A percentile compares a stretch with the other conserved stretches of the same genome.
Conservation (phyloP, 2,329 filamentous ascomycete genomes). For the Dendryphion nanum region DNA sequence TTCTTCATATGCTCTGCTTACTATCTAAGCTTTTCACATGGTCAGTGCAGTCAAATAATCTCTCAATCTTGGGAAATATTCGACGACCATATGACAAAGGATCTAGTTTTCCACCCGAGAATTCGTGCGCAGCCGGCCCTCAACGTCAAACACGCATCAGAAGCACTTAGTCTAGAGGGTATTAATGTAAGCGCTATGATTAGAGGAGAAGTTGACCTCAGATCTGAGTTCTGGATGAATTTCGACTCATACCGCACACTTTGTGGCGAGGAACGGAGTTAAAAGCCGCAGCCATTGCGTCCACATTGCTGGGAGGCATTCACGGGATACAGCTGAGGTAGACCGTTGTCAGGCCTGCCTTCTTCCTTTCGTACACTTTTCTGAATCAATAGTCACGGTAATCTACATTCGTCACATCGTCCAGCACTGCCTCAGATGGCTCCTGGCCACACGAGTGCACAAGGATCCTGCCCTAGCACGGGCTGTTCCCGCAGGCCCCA, state of each 20-base stretch:
- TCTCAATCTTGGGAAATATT: neutral
- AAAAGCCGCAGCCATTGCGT: neutral
- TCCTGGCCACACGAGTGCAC: too few relatives aligned
- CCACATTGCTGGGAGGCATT: neutral
- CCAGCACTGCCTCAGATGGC: too few relatives aligned
- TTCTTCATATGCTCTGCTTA: neutral
- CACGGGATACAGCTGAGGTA: neutral
- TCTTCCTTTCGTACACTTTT: neutral
- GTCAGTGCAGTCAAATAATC: neutral
- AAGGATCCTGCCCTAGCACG: too few relatives aligned
- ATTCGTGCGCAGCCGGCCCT: neutral
- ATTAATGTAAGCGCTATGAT: neutral
- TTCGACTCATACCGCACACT: neutral
- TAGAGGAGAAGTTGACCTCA: neutral
- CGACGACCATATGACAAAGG: neutral
- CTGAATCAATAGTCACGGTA: too few relatives aligned
- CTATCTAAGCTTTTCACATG: neutral
- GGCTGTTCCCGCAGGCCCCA: too few relatives aligned
- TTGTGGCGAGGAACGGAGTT: neutral
- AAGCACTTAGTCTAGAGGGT: neutral
- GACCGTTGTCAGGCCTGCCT: neutral
- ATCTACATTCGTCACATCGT: too few relatives aligned
- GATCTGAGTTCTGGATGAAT: neutral
- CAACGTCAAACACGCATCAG: too few relatives aligned
- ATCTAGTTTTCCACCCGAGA: neutral